Evolutionary conservation across 2,329 filamentous ascomycete species (phyloP).

Genomic region (Colletotrichum abscissum): DNA sequence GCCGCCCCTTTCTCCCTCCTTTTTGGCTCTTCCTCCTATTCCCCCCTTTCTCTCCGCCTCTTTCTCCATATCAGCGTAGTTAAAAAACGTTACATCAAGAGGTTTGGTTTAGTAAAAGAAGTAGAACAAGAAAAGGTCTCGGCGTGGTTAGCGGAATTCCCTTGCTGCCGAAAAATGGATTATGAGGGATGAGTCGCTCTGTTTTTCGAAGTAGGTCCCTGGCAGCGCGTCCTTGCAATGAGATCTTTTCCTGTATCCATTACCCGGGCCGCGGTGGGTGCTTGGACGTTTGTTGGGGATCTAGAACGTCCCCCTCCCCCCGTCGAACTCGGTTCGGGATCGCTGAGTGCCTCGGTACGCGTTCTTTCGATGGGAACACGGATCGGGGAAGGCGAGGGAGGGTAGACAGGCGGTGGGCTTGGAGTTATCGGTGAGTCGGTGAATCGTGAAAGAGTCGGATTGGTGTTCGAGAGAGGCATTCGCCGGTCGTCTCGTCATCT

Average conservation of each 20-base stretch:
- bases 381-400: slow-evolving; percentile 4
- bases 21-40: not conserved
- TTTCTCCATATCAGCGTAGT: slow-evolving; percentile 16
- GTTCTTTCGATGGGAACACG: not conserved
- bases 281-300: not conserved
- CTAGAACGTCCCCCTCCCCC: not conserved
- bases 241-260: slow-evolving; percentile 20
- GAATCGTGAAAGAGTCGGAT: slow-evolving; percentile 2
- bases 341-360: slow-evolving; percentile 11
- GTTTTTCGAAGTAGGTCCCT: not conserved
- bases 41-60: not conserved
- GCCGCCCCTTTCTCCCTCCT: not conserved
- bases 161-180: not conserved
- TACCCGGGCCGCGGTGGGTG: not conserved
- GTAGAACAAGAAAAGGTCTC: slow-evolving; percentile 15
- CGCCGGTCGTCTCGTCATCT: slow-evolving; percentile 39
- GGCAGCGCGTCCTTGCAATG: slow-evolving; percentile 1
- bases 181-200: not conserved
- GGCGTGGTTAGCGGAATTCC: not conserved
- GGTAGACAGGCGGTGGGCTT: not conserved
- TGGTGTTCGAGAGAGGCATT: not conserved
- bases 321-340: not conserved
- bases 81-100: slow-evolving; percentile 25
- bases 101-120: not conserved
- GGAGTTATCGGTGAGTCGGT: not conserved